phyloP scores from a whole-genome alignment of 2,329 filamentous ascomycete species.

The Alternaria atra region DNA sequence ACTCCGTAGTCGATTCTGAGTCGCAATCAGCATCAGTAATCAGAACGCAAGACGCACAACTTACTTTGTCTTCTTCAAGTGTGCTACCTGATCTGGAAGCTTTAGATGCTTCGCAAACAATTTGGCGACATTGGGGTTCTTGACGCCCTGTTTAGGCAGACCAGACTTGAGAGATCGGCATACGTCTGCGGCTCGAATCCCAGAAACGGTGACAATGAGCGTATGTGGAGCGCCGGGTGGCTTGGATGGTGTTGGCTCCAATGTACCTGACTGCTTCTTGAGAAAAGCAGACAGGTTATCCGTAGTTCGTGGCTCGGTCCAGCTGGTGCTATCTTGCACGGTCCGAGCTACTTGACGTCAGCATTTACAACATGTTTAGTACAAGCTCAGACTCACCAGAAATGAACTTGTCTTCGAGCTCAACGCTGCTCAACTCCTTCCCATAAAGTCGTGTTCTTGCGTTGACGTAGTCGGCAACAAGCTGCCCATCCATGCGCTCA shows the following conservation, averaged over 20 bases:
- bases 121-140: conserved; percentile 82
- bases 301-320: conserved; percentile 70
- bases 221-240: conserved; percentile 75
- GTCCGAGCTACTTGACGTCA: conserved; percentile 65
- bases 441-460: conserved; percentile 81
- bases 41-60: conserved; percentile 26
- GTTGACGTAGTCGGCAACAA: conserved; percentile 86
- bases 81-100: conserved; percentile 81
- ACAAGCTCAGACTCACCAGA: conserved; percentile 64
- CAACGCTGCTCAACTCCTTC: conserved; percentile 80
- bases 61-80: conserved; percentile 70
- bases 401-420: conserved; percentile 83
- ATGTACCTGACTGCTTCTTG: conserved; percentile 68
- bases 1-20: conserved; percentile 82
- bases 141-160: conserved; percentile 54
- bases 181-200: conserved; percentile 84
- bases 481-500: conserved; percentile 79
- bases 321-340: conserved; percentile 82
- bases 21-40: conserved; percentile 33
- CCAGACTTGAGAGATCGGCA: conserved; percentile 77
- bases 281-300: conserved; percentile 82
- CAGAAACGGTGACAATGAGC: conserved; percentile 84
- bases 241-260: conserved; percentile 71
- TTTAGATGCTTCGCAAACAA: conserved; percentile 99
- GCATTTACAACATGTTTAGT: background rate